A percentile compares a stretch with the other conserved stretches of the same genome.
phyloP scores from a whole-genome alignment of 306 rosid genomes.

The Cicer yamashitae region DNA sequence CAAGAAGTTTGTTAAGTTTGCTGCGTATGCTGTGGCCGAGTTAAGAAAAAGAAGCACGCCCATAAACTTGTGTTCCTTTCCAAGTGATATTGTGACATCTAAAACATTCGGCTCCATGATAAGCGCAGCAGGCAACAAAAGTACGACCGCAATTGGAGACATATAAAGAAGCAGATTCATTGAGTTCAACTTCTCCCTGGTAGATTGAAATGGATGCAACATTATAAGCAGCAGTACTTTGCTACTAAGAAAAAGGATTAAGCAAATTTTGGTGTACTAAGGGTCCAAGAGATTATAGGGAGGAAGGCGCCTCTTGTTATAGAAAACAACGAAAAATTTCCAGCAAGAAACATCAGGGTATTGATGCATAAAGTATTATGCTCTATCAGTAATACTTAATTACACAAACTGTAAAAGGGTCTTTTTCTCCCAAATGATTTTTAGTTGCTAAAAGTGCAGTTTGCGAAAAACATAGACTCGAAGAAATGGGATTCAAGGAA shows the following conservation, averaged over 20 bases:
- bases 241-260: neutral
- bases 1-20: constrained; percentile 93
- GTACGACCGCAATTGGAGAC: constrained; percentile 88
- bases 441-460: constrained; percentile 8
- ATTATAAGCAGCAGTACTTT: constrained; percentile 20
- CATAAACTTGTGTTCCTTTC: constrained; percentile 76
- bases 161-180: constrained; percentile 94
- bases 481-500: constrained; percentile 31
- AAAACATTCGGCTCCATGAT: constrained; percentile 88
- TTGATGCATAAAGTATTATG: neutral
- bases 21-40: constrained; percentile 83
- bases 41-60: constrained; percentile 89
- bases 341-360: no score
- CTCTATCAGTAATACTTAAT: constrained; percentile 2
- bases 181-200: constrained; percentile 96
- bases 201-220: constrained; percentile 37
- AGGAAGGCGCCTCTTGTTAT: no score
- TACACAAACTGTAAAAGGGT: neutral
- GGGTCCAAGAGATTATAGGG: neutral
- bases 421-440: constrained; percentile 9
- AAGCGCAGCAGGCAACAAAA: constrained; percentile 85
- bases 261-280: neutral
- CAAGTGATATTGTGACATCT: constrained; percentile 65
- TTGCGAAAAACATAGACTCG: neutral
- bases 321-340: no score